A percentile compares a stretch with the other conserved stretches of the same genome.
Evolutionary conservation across 169 alveolate species (phyloP).

Genomic region (Eimeria necatrix): DNA sequence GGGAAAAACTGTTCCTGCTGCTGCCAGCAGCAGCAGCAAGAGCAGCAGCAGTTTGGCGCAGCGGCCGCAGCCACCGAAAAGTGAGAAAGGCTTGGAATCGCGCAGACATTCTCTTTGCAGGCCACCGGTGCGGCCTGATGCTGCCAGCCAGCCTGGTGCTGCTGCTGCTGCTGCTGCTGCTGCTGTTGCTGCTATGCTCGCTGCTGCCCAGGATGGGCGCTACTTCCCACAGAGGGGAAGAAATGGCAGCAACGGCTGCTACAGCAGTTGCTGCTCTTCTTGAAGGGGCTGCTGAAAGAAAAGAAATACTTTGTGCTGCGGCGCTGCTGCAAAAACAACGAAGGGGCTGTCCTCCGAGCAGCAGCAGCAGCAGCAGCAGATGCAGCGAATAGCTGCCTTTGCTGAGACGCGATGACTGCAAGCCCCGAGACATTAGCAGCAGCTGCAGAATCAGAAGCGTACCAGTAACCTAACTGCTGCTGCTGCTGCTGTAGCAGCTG

Average conservation of each 20-base stretch:
- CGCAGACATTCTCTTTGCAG: not conserved
- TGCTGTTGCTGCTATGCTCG: not conserved
- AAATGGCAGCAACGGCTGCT: not conserved
- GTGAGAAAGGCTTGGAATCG: not conserved
- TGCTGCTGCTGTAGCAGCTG: too few species aligned
- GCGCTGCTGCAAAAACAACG: not conserved
- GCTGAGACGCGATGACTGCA: not conserved
- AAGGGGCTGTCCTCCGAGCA: not conserved
- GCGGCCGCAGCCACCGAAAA: not conserved
- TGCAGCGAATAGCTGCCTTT: not conserved
- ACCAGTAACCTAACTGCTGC: too few species aligned
- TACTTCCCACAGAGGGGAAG: not conserved
- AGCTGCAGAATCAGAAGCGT: too few species aligned
- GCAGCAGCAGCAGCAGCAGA: conserved; percentile 5
- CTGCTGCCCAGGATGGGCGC: not conserved
- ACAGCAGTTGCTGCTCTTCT: not conserved
- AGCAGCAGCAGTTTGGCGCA: not conserved
- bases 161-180: not conserved
- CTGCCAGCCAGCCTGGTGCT: too few species aligned
- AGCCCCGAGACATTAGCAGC: too few species aligned
- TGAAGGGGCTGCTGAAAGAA: not conserved
- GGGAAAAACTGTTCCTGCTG: not conserved
- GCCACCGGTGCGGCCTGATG: too few species aligned
- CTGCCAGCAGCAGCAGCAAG: not conserved
- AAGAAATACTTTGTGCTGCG: not conserved